Conservation (phyloP, 208 protist species). For the Trypanosoma melophagium region DNA sequence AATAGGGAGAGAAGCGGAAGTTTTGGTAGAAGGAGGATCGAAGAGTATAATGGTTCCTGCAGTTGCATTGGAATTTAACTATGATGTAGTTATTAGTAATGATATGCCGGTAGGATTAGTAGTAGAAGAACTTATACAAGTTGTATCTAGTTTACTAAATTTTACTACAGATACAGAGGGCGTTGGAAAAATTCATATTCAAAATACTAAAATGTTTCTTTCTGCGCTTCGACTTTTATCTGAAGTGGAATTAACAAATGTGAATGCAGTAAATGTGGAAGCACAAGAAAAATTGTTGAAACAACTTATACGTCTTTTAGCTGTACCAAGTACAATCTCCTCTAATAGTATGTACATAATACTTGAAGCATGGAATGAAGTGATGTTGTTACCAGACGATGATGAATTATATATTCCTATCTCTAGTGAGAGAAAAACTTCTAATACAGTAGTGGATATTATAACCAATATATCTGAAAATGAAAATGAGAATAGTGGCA, state of each 20-base stretch:
- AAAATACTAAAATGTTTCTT: conserved; percentile 27
- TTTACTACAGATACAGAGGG: conserved; percentile 17
- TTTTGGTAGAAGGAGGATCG: conserved; percentile 46
- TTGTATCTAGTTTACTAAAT: conserved; percentile 12
- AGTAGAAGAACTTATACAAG: conserved; percentile 18
- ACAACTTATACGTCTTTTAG: conserved; percentile 36
- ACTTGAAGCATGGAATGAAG: conserved; percentile 74
- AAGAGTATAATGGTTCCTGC: conserved; percentile 37
- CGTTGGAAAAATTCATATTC: conserved; percentile 7
- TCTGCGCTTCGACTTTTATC: conserved; percentile 33
- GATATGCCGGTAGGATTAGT: conserved; percentile 25
- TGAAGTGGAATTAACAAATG: conserved; percentile 16
- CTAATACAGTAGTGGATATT: too few relatives aligned
- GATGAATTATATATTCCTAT: conserved; percentile 29
- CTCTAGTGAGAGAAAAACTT: conserved; percentile 11
- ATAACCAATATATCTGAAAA: too few relatives aligned
- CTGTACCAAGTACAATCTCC: conserved; percentile 32
- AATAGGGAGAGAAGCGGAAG: conserved; percentile 40
- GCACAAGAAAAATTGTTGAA: conserved; percentile 23
- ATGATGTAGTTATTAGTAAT: conserved; percentile 29
- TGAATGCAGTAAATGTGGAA: conserved; percentile 1
- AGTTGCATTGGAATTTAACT: conserved; percentile 61
- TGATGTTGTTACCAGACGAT: conserved; percentile 45
- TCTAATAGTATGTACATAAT: conserved; percentile 35
- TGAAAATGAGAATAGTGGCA: too few relatives aligned